phyloP scores from a whole-genome alignment of 352 stramenopile species.

The Lagenidium giganteum region DNA sequence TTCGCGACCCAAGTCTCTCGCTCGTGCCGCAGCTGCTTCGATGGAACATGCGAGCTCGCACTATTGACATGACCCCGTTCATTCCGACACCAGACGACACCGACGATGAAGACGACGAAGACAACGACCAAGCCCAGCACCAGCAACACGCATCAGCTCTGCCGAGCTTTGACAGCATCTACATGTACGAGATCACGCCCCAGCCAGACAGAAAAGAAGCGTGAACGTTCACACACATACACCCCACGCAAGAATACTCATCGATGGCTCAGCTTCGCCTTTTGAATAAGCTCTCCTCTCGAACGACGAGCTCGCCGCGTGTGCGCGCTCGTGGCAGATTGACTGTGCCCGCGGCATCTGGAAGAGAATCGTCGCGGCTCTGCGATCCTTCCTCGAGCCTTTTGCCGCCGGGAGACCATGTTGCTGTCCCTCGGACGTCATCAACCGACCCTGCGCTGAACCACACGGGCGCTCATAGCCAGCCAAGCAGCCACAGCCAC shows the following conservation, averaged over 20 bases:
- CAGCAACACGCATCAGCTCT: too few relatives aligned
- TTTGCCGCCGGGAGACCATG: too few relatives aligned
- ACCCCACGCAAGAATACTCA: slow-evolving; percentile 2
- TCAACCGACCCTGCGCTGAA: too few relatives aligned
- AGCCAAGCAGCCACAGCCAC: too few relatives aligned
- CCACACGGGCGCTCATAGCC: too few relatives aligned
- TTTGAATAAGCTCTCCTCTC: too few relatives aligned
- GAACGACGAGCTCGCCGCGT: too few relatives aligned
- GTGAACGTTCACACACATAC: slow-evolving; percentile 2
- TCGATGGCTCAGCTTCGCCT: slow-evolving; percentile 78
- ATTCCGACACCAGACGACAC: background rate
- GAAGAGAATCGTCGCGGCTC: too few relatives aligned
- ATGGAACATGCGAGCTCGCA: slow-evolving; percentile 33
- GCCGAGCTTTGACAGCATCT: slow-evolving; percentile 47
- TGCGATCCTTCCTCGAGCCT: too few relatives aligned
- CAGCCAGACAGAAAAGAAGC: background rate
- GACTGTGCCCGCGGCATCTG: too few relatives aligned
- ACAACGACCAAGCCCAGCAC: background rate
- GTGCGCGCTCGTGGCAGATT: too few relatives aligned
- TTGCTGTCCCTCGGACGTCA: too few relatives aligned
- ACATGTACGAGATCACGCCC: slow-evolving; percentile 44
- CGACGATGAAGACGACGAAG: slow-evolving; percentile 2
- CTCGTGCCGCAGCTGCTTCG: slow-evolving; percentile 48
- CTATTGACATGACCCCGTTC: slow-evolving; percentile 29
- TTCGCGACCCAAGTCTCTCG: slow-evolving; percentile 45